Conservation (phyloP, 108 stramenopile species). For the Asterionellopsis glacialis region DNA sequence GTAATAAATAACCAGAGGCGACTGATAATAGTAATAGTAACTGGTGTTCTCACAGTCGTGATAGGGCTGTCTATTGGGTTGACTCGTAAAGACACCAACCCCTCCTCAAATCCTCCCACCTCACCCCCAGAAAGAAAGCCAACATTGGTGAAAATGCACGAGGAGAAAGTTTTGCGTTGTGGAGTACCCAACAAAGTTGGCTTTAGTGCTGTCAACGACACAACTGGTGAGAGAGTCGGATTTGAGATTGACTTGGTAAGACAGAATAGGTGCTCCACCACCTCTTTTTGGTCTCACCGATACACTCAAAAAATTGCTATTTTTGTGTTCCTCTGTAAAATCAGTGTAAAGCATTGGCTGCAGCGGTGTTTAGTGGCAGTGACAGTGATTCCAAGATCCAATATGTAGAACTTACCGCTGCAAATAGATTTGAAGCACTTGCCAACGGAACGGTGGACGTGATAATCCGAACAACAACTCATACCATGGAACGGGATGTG, state of each 20-base stretch:
- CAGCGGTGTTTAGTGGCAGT: conserved; percentile 10
- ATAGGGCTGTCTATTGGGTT: too few species aligned
- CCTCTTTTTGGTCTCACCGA: too few species aligned
- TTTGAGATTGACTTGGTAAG: conserved; percentile 2
- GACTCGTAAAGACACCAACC: too few species aligned
- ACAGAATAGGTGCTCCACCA: too few species aligned
- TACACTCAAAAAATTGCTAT: too few species aligned
- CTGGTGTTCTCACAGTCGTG: too few species aligned
- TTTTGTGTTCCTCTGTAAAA: neutral
- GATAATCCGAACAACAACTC: conserved; percentile 12
- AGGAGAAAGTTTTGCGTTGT: conserved; percentile 15
- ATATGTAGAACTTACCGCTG: neutral
- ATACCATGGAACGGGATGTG: conserved; percentile 31
- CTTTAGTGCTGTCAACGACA: neutral
- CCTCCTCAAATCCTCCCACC: too few species aligned
- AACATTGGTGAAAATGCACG: too few species aligned
- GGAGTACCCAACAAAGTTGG: conserved; percentile 19
- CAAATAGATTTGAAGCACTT: conserved; percentile 15
- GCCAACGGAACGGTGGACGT: conserved; percentile 8
- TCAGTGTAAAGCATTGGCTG: conserved; percentile 19
- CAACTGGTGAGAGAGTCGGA: neutral
- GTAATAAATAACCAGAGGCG: too few species aligned
- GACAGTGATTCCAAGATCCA: conserved; percentile 3
- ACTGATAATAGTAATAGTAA: too few species aligned
- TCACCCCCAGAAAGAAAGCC: too few species aligned